Conservation (phyloP, 345 rosid species). For the Citrus glauca region DNA sequence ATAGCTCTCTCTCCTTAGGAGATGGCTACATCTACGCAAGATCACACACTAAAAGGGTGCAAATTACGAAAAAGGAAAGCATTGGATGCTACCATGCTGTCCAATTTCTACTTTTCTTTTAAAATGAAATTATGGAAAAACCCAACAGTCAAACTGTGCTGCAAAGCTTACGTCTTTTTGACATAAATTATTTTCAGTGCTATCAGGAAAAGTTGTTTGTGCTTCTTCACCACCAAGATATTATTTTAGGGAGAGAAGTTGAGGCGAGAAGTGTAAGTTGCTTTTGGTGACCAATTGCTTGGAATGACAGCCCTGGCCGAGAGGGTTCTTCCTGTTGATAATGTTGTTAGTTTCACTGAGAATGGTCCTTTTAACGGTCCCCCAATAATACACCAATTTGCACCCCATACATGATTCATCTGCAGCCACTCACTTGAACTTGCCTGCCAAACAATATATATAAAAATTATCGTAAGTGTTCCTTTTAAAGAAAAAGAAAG, state of each 20-base stretch:
- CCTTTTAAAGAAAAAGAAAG: not conserved
- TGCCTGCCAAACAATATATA: constrained; percentile 37
- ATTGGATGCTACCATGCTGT: constrained; percentile 21
- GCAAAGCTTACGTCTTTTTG: not conserved
- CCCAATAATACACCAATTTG: constrained; percentile 66
- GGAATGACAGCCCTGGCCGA: constrained; percentile 90
- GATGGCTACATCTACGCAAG: constrained; percentile 41
- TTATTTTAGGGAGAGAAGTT: constrained; percentile 42
- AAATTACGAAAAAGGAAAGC: not conserved
- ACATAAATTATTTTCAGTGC: not conserved
- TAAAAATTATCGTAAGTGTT: not conserved
- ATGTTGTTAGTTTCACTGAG: constrained; percentile 79
- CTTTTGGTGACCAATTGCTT: constrained; percentile 78
- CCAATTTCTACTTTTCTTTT: constrained; percentile 10
- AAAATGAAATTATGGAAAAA: not conserved
- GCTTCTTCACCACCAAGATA: not conserved
- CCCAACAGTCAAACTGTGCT: not conserved
- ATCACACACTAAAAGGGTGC: not conserved
- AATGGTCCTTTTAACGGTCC: constrained; percentile 92
- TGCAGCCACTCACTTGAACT: constrained; percentile 67
- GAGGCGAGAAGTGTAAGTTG: constrained; percentile 89
- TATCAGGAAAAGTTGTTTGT: not conserved
- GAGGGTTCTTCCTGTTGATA: constrained; percentile 59
- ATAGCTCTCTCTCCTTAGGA: constrained; percentile 51
- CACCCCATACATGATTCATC: constrained; percentile 98